Base-by-base conservation (phyloP, 208 protist genomes). In the Acanthamoeba lenticulata region DNA sequence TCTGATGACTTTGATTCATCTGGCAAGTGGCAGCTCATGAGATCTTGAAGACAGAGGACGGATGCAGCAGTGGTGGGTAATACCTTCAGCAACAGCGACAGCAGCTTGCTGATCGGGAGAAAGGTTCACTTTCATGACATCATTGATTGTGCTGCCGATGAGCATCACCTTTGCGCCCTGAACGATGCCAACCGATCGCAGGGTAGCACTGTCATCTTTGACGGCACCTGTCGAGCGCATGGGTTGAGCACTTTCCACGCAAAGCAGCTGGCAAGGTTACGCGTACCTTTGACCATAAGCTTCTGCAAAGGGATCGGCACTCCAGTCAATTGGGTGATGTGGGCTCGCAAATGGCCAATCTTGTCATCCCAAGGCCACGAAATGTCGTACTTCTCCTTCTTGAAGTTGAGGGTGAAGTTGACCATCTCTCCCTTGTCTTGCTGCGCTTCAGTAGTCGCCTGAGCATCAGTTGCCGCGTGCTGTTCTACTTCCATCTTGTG, bases 81-180 rank as follows among this genome's bases (percentile, higher is more conserved):
- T 19, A 85, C 81, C 81, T 65, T 90, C 81, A 17, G 81, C 81
- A 67, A 44, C 81, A 19, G 38, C 40, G 2, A 34, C 42, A 38
- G 81, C 17, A n/a, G 77, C 45, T 86, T 86, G n/a, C n/a, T n/a
- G 74, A 1, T 90, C 72, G 32, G 91, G 72, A 2, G 69, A 36
- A 15, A 94, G 65, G 29, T 90, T 90, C 13, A 90, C 81, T 38
- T 90, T 57, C 81, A 90, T 67, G 36, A 94, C 91, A 29, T 94
- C 91, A 38, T 90, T 81, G 57, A 94, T 55, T 21, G 74, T 94
- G 69, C 74, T 90, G 44, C 91, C 91, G 36, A 94, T 89, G 34
- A 94, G 62, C 91, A 94, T 94, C 34, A 94, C 83, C 91, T 94
- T 94, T 19, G 65, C 91, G 40, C 91, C 91, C 34, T 94, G 45